phyloP scores from a whole-genome alignment of 148 eudicot genomes.

The Cornus florida region DNA sequence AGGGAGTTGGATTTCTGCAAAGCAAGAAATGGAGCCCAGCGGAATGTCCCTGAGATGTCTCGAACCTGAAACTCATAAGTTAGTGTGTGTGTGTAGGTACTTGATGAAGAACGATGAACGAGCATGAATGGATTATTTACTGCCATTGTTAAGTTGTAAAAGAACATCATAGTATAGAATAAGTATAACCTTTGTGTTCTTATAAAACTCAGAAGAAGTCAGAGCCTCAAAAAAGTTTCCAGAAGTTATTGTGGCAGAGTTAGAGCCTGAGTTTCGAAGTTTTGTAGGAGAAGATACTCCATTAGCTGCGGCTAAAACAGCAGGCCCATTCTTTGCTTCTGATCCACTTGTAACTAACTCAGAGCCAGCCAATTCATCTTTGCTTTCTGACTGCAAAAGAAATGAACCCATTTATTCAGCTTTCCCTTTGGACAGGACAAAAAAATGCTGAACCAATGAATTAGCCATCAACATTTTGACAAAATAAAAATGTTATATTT shows the following conservation, averaged over 20 bases:
- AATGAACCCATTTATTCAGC: neutral
- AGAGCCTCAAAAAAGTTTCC: constrained; percentile 85
- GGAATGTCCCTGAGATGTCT: constrained; percentile 84
- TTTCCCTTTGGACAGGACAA: neutral
- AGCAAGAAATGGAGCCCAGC: constrained; percentile 99
- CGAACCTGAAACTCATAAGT: constrained; percentile 51
- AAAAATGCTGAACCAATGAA: neutral
- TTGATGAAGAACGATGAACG: neutral
- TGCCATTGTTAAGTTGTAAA: neutral
- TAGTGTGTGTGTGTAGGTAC: neutral
- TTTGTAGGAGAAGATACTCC: constrained; percentile 50
- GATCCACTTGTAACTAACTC: constrained; percentile 31
- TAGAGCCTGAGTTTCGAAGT: constrained; percentile 58
- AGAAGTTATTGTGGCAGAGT: constrained; percentile 68
- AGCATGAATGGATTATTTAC: neutral
- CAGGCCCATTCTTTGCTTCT: constrained; percentile 32
- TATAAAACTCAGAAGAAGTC: constrained; percentile 83
- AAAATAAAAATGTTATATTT: no score
- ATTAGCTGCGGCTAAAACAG: constrained; percentile 52
- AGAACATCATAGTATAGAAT: neutral
- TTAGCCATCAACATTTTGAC: neutral
- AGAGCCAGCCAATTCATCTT: constrained; percentile 45
- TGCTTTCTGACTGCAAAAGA: constrained; percentile 62
- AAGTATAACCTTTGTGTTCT: constrained; percentile 65
- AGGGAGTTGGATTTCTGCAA: constrained; percentile 81